Percentiles rank a stretch among this genome's conserved stretches.
Evolutionary conservation across 2,329 filamentous ascomycete species (phyloP).

Genomic region (Fusarium buharicum): DNA sequence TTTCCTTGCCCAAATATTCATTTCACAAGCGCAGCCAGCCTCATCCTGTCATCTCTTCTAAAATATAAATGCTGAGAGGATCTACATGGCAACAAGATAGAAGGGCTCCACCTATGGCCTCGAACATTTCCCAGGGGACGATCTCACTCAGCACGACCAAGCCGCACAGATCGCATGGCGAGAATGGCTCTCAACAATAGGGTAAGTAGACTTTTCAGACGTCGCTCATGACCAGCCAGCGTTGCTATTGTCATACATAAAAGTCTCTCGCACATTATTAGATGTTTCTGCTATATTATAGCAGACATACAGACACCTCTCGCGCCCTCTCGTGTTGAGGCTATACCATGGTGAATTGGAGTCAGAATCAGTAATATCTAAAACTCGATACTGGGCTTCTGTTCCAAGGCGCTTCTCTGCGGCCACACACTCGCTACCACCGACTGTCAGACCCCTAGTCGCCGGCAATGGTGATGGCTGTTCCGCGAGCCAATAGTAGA

Average conservation of each 20-base stretch:
- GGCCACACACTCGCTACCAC: constrained; percentile 24
- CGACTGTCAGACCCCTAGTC: constrained; percentile 12
- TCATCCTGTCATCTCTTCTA: constrained; percentile 11
- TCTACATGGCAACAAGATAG: constrained; percentile 12
- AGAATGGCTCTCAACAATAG: background rate
- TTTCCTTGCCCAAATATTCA: constrained; percentile 15
- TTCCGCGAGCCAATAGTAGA: constrained; percentile 55
- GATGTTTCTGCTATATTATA: no score
- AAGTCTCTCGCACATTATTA: no score
- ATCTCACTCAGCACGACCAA: constrained; percentile 26
- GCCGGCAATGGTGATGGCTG: constrained; percentile 21
- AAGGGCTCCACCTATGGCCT: constrained; percentile 19
- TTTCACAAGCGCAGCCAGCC: constrained; percentile 13
- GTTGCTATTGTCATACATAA: background rate
- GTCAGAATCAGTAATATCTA: background rate
- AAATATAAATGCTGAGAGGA: constrained; percentile 12
- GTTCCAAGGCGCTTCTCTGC: constrained; percentile 20
- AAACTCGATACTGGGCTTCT: background rate
- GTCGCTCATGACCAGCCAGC: background rate
- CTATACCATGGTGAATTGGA: background rate
- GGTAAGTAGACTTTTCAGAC: background rate
- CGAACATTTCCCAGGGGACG: constrained; percentile 13
- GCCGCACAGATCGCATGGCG: constrained; percentile 6
- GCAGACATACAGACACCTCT: no score
- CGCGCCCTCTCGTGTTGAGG: background rate